phyloP scores from a whole-genome alignment of 768 basidiomycete genomes.

The Pulveroboletus sp. region DNA sequence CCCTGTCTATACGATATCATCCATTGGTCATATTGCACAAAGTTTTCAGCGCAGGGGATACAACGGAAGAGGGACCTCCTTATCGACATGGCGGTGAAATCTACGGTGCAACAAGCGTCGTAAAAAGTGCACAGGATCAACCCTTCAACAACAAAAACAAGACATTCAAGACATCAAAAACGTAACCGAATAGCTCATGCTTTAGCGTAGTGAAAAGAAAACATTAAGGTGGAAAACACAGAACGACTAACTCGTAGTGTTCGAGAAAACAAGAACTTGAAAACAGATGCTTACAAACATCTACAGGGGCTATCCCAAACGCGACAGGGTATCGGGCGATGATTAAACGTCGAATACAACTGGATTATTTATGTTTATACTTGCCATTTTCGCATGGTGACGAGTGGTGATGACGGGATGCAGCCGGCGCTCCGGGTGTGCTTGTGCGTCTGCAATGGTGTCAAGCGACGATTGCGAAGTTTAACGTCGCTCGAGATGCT shows the following conservation, averaged over 20 bases:
- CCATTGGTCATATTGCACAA: neutral
- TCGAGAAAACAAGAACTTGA: neutral
- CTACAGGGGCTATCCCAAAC: neutral
- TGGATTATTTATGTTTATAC: neutral
- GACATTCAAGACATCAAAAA: neutral
- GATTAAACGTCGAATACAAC: conserved; percentile 1
- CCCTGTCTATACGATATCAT: no score
- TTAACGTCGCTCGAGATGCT: neutral
- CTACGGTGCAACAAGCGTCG: no score
- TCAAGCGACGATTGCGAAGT: conserved; percentile 4
- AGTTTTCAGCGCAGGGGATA: no score
- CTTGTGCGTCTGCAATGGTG: conserved; percentile 4
- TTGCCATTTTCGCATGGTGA: conserved; percentile 5
- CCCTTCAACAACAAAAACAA: no score
- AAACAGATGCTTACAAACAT: neutral
- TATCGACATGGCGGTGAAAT: no score
- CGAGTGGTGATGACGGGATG: neutral
- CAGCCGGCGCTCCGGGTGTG: conserved; percentile 1
- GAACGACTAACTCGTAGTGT: neutral
- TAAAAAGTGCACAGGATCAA: no score
- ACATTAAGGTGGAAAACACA: neutral
- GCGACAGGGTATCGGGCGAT: neutral
- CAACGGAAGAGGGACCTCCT: no score
- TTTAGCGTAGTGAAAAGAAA: neutral
- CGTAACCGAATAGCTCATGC: neutral